These are phyloP conservation scores for Helicocarpus griseus DNA, from an alignment of 2,329 filamentous ascomycete species.

Conservation along the genomic window DNA sequence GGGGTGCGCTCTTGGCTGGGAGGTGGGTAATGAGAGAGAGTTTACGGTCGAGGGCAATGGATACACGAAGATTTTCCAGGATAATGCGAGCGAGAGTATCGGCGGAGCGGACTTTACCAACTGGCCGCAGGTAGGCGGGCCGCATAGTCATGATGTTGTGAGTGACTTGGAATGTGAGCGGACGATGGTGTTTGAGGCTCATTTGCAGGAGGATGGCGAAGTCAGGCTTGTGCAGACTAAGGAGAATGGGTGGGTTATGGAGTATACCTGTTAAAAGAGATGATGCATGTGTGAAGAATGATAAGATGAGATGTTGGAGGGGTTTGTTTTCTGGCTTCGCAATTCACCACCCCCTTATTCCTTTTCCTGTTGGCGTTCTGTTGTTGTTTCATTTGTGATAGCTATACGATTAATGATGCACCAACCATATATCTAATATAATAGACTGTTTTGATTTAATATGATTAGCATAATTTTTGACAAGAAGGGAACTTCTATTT, in stretches of 20 bases:
- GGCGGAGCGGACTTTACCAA: constrained; percentile 3
- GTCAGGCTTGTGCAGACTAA: not conserved
- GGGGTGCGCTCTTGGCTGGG: not conserved
- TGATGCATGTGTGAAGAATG: not conserved
- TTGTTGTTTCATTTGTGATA: no score
- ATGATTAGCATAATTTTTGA: no score
- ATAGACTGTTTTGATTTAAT: no score
- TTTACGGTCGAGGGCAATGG: not conserved
- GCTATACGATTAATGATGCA: no score
- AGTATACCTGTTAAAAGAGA: not conserved
- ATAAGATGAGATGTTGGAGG: not conserved
- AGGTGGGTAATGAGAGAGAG: not conserved
- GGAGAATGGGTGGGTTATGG: not conserved
- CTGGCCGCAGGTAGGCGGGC: not conserved
- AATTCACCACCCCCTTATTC: no score
- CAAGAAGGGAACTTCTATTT: no score
- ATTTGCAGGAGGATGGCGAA: not conserved
- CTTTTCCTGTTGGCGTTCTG: no score
- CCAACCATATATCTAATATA: no score
- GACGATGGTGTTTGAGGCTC: not conserved
- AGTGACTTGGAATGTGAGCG: not conserved
- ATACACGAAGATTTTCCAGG: not conserved
- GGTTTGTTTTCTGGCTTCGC: not conserved
- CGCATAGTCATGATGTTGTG: not conserved
- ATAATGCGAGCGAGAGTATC: not conserved